phyloP scores from a whole-genome alignment of 78 protist species.

The Dictyostelium citrinum region DNA sequence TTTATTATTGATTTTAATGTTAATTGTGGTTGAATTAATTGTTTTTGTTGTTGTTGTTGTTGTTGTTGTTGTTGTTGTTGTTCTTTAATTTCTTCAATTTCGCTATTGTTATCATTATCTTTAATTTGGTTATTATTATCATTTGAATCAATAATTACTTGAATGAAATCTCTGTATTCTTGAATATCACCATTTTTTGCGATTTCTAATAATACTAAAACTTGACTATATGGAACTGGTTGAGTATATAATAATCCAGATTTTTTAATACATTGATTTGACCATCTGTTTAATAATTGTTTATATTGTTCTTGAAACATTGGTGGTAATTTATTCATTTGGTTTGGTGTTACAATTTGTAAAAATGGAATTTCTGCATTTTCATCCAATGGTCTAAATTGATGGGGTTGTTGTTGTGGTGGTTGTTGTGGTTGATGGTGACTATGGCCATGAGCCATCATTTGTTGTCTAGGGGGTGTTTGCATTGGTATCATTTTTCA shows the following conservation, averaged over 20 bases:
- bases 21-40: not conserved
- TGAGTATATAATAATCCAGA: not conserved
- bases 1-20: conserved; percentile 13
- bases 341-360: conserved; percentile 42
- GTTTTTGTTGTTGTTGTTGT: not conserved
- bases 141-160: not conserved
- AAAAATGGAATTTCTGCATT: conserved; percentile 6
- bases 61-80: not conserved
- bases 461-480: not conserved
- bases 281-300: conserved; percentile 19
- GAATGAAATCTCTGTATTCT: conserved; percentile 22
- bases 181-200: conserved; percentile 31
- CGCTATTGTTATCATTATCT: not conserved
- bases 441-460: not conserved
- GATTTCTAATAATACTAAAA: conserved; percentile 2
- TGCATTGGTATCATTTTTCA: not conserved
- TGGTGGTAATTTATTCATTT: not conserved
- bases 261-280: not conserved
- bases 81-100: not conserved
- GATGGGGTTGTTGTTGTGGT: not conserved
- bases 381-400: not conserved
- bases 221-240: conserved; percentile 12
- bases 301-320: conserved; percentile 30
- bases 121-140: not conserved
- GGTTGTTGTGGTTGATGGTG: not conserved